Conservation (phyloP, 75 land plant species). For the Picea glauca region DNA sequence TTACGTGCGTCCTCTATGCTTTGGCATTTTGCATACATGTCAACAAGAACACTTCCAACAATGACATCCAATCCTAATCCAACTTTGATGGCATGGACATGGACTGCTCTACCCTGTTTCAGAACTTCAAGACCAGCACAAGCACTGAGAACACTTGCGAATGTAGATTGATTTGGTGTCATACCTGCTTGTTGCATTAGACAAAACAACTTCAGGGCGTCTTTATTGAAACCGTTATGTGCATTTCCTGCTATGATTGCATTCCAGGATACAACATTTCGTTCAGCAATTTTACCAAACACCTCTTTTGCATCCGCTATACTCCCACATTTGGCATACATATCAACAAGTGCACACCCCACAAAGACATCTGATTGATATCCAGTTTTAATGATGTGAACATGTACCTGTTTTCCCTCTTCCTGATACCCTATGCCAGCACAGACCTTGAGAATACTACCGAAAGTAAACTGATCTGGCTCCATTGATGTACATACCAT, state of each 20-base stretch:
- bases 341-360: constrained; percentile 13
- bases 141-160: constrained; percentile 59
- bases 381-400: constrained; percentile 11
- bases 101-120: constrained; percentile 42
- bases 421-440: neutral
- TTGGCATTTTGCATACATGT: constrained; percentile 63
- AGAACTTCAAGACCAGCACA: constrained; percentile 39
- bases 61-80: constrained; percentile 33
- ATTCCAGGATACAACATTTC: constrained; percentile 61
- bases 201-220: constrained; percentile 35
- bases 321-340: constrained; percentile 50
- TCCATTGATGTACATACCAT: neutral
- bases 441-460: constrained; percentile 12
- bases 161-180: constrained; percentile 30
- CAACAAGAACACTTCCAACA: constrained; percentile 61
- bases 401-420: constrained; percentile 8
- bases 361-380: constrained; percentile 10
- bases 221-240: constrained; percentile 21
- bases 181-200: constrained; percentile 38
- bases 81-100: constrained; percentile 28
- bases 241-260: constrained; percentile 47
- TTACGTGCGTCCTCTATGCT: constrained; percentile 35
- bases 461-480: constrained; percentile 6
- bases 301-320: constrained; percentile 29
- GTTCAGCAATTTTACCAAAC: constrained; percentile 40